Evolutionary conservation across 164 flowering plant genomes (phyloP).

Genomic region (Aristolochia contorta): DNA sequence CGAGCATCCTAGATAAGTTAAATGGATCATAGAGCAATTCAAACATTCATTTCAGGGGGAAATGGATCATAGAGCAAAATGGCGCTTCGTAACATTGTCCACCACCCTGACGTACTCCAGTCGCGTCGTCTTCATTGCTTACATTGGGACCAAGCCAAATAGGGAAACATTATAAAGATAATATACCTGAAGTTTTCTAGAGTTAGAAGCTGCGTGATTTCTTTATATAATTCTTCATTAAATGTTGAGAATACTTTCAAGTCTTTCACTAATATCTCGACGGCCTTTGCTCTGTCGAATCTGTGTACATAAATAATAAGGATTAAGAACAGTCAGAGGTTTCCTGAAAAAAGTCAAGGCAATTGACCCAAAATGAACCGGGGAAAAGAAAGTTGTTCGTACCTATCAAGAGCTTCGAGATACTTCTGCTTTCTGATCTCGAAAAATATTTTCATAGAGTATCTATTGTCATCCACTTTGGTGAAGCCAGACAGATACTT

Average conservation of each 20-base stretch:
- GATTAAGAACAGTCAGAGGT: background rate
- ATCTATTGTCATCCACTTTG: slow-evolving; percentile 75
- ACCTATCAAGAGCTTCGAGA: slow-evolving; percentile 79
- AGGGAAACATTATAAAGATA: background rate
- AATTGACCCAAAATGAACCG: background rate
- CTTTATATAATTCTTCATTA: slow-evolving; percentile 74
- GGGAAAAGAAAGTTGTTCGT: background rate
- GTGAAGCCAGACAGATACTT: slow-evolving; percentile 76
- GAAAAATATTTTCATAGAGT: slow-evolving; percentile 83
- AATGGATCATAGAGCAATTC: too few relatives aligned
- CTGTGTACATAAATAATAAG: background rate
- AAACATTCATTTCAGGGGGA: too few relatives aligned
- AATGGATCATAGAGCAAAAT: too few relatives aligned
- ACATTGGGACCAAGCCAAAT: too few relatives aligned
- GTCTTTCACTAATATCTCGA: slow-evolving; percentile 73
- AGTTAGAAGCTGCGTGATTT: slow-evolving; percentile 74
- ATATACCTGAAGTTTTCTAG: slow-evolving; percentile 68
- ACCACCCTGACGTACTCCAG: too few relatives aligned
- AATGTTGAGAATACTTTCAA: slow-evolving; percentile 77
- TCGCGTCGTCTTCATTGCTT: too few relatives aligned
- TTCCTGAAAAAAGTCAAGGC: background rate
- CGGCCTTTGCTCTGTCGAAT: slow-evolving; percentile 73
- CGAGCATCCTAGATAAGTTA: too few relatives aligned
- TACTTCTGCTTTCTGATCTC: slow-evolving; percentile 88
- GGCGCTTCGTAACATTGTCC: too few relatives aligned